phyloP scores from a whole-genome alignment of 2,329 filamentous ascomycete genomes.

The Hypoxylon rubiginosum region DNA sequence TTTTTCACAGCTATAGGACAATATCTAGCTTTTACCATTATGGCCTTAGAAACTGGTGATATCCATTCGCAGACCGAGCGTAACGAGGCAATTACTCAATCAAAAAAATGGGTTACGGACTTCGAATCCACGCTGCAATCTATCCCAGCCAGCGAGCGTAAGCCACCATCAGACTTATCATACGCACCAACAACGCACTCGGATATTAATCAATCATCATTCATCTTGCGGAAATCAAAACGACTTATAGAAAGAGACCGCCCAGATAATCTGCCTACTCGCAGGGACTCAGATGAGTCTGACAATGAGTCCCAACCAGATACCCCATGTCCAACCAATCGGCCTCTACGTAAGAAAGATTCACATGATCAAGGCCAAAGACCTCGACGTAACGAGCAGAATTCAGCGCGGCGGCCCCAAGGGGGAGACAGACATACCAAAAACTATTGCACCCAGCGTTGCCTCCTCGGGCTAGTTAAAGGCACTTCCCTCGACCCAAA shows the following conservation, averaged over 20 bases:
- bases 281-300: not conserved
- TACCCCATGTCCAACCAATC: not conserved
- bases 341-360: not conserved
- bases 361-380: not conserved
- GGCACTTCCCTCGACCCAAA: constrained; percentile 50
- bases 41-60: constrained; percentile 42
- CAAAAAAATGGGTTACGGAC: constrained; percentile 44
- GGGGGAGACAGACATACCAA: constrained; percentile 35
- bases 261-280: not conserved
- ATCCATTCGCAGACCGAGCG: constrained; percentile 43
- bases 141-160: not conserved
- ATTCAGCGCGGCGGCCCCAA: not conserved
- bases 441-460: constrained; percentile 57
- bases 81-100: constrained; percentile 9
- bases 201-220: not conserved
- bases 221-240: not conserved
- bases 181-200: not conserved
- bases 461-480: constrained; percentile 54
- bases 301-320: not conserved
- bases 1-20: constrained; percentile 49
- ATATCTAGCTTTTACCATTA: constrained; percentile 50
- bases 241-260: not conserved
- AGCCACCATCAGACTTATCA: not conserved
- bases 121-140: constrained; percentile 43
- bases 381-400: not conserved